These are phyloP conservation scores for Angomonas ambiguus DNA, from an alignment of 208 protist species.

Conservation along the genomic window DNA sequence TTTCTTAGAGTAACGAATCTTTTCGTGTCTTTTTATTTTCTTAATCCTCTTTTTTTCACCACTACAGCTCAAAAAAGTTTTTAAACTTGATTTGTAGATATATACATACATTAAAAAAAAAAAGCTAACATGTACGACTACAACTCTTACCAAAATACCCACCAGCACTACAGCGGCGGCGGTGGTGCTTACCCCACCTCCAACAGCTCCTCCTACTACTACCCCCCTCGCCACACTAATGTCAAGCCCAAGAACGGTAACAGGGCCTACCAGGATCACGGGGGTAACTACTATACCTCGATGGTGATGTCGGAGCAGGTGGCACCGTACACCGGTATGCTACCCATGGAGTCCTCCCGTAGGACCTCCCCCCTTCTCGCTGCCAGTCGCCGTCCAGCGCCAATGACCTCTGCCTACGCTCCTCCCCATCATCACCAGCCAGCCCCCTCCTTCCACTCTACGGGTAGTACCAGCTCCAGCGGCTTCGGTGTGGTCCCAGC, in stretches of 20 bases:
- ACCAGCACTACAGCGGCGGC: constrained; percentile 1
- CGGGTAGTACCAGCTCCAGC: background rate
- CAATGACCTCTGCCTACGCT: background rate
- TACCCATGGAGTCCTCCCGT: background rate
- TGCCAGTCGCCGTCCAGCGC: background rate
- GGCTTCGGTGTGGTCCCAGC: constrained; percentile 14
- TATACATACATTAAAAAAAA: constrained; percentile 2
- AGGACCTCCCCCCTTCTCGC: background rate
- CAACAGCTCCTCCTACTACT: background rate
- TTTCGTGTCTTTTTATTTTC: background rate
- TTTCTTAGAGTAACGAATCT: background rate
- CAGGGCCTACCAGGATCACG: background rate
- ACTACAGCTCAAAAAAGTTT: background rate
- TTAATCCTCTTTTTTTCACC: background rate
- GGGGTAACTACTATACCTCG: background rate
- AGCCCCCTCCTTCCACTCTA: background rate
- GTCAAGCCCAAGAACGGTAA: background rate
- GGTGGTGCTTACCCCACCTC: background rate
- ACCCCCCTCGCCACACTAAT: background rate
- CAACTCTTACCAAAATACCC: constrained; percentile 11
- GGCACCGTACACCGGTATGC: background rate
- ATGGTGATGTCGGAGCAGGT: background rate
- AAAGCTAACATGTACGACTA: constrained; percentile 3
- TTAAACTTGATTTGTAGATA: background rate
- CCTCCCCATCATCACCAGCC: no score